Percentiles rank a stretch among this genome's conserved stretches.
Conservation (phyloP, 805 yeast genomes). For the Candida broadrunensis region DNA sequence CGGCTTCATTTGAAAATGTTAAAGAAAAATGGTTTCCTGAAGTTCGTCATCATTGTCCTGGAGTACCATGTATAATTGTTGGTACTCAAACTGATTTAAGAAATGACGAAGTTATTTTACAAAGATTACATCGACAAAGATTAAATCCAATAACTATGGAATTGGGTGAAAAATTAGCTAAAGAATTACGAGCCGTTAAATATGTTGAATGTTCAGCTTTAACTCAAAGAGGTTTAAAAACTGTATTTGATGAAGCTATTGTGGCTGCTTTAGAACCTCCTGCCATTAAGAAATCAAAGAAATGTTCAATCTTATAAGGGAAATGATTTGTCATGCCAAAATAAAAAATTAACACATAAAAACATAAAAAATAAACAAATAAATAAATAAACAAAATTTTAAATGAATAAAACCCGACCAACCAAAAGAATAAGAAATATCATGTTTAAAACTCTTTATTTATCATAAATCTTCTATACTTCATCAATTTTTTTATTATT, state of each 20-base stretch:
- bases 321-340: not conserved
- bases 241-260: slow-evolving; percentile 98
- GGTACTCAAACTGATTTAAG: slow-evolving; percentile 96
- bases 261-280: slow-evolving; percentile 99
- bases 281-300: slow-evolving; percentile 73
- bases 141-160: slow-evolving; percentile 81
- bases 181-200: slow-evolving; percentile 91
- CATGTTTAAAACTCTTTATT: too few relatives aligned
- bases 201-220: slow-evolving; percentile 97
- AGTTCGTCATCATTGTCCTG: slow-evolving; percentile 95
- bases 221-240: slow-evolving; percentile 94
- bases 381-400: too few relatives aligned
- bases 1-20: slow-evolving; percentile 95
- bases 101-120: slow-evolving; percentile 86
- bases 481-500: too few relatives aligned
- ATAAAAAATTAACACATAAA: too few relatives aligned
- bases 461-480: too few relatives aligned
- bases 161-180: slow-evolving; percentile 89
- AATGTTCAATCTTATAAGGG: slow-evolving; percentile 75
- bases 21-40: slow-evolving; percentile 99
- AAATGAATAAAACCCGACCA: too few relatives aligned
- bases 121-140: slow-evolving; percentile 87
- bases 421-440: too few relatives aligned
- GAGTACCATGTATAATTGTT: slow-evolving; percentile 93
- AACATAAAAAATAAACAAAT: too few relatives aligned